These are phyloP conservation scores for Debaryomycetaceae sp. DNA, from an alignment of 1,139 yeast species.

Conservation along the genomic window DNA sequence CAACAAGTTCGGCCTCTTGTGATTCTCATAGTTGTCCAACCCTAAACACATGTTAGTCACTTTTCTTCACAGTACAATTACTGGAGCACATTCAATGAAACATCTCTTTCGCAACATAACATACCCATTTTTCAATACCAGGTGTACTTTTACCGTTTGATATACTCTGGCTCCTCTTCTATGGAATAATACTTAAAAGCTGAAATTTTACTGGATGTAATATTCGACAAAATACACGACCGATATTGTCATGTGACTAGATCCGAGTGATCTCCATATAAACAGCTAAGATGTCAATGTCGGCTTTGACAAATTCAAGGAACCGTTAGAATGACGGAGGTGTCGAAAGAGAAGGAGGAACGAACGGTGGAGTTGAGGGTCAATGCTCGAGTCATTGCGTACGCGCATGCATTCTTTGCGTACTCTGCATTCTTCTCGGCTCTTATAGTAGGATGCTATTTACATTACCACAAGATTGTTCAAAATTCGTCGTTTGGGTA, in stretches of 20 bases:
- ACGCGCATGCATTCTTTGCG: slow-evolving; percentile 71
- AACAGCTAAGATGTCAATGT: background rate
- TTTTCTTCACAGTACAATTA: too few species aligned
- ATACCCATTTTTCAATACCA: slow-evolving; percentile 5
- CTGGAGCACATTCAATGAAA: too few species aligned
- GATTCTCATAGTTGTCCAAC: slow-evolving; percentile 43
- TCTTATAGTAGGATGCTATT: slow-evolving; percentile 61
- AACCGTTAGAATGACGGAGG: background rate
- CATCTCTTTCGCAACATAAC: background rate
- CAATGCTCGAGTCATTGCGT: slow-evolving; percentile 64
- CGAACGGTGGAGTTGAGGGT: slow-evolving; percentile 16
- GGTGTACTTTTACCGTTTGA: background rate
- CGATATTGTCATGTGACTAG: background rate
- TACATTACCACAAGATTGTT: slow-evolving; percentile 85
- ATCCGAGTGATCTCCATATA: background rate
- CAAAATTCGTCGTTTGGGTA: slow-evolving; percentile 81
- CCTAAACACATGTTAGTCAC: slow-evolving; percentile 13
- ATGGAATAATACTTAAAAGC: slow-evolving; percentile 11
- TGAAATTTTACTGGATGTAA: slow-evolving; percentile 20
- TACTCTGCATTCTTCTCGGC: slow-evolving; percentile 72
- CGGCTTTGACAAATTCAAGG: background rate
- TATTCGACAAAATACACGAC: slow-evolving; percentile 1
- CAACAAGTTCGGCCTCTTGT: slow-evolving; percentile 68
- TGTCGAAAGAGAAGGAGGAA: background rate
- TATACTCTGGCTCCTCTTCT: slow-evolving; percentile 1